Percentiles rank a stretch among this genome's conserved stretches.
Evolutionary conservation across 2,329 filamentous ascomycete species (phyloP).

Genomic region (Aspergillus tamarii): DNA sequence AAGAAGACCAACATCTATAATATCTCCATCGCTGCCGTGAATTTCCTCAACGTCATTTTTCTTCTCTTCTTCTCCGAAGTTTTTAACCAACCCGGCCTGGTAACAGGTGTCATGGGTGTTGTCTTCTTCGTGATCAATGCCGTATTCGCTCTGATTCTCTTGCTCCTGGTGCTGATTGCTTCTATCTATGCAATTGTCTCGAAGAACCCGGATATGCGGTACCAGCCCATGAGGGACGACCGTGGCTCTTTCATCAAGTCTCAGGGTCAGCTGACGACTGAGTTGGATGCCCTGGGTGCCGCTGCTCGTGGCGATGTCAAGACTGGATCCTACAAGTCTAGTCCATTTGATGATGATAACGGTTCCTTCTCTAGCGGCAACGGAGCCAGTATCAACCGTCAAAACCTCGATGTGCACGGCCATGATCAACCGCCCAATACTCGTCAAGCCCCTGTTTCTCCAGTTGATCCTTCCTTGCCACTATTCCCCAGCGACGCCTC

Average conservation of each 20-base stretch:
- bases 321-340: slow-evolving; percentile 60
- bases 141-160: slow-evolving; percentile 76
- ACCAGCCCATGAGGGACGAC: slow-evolving; percentile 96
- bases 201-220: slow-evolving; percentile 92
- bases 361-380: slow-evolving; percentile 64
- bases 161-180: slow-evolving; percentile 79
- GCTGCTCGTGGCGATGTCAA: slow-evolving; percentile 83
- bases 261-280: slow-evolving; percentile 80
- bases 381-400: slow-evolving; percentile 53
- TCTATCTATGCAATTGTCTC: slow-evolving; percentile 80
- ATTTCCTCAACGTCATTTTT: slow-evolving; percentile 90
- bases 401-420: slow-evolving; percentile 42
- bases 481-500: slow-evolving; percentile 50
- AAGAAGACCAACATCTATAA: slow-evolving; percentile 98
- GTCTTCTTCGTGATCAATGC: slow-evolving; percentile 88
- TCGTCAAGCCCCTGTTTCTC: slow-evolving; percentile 51
- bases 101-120: slow-evolving; percentile 85
- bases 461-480: slow-evolving; percentile 50
- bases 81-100: slow-evolving; percentile 80
- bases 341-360: slow-evolving; percentile 70
- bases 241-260: slow-evolving; percentile 98
- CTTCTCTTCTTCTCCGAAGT: slow-evolving; percentile 84
- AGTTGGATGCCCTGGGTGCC: slow-evolving; percentile 85
- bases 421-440: slow-evolving; percentile 29
- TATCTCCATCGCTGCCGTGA: slow-evolving; percentile 85